A percentile compares a stretch with the other conserved stretches of the same genome.
Evolutionary conservation across 2,329 filamentous ascomycete genomes (phyloP).

Genomic region (Phyllosticta citribraziliensis): DNA sequence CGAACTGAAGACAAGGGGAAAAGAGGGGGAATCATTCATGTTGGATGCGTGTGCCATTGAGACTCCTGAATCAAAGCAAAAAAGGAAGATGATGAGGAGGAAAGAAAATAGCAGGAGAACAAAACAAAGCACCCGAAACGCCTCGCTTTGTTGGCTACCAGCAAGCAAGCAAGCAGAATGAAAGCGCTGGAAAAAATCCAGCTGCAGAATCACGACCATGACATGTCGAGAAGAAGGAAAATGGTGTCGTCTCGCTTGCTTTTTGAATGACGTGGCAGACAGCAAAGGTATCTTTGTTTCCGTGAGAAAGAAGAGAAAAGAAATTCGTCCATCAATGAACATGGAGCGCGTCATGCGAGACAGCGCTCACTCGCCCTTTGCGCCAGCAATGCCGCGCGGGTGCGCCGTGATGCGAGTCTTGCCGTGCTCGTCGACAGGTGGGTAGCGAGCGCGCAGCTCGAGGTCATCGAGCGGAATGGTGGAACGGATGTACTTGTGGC

Average conservation of each 20-base stretch:
- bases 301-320: not conserved
- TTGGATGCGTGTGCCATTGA: not conserved
- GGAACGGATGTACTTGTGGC: conserved; percentile 72
- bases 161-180: not conserved
- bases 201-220: not conserved
- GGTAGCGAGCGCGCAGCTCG: conserved; percentile 66
- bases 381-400: conserved; percentile 27
- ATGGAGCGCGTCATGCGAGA: not conserved
- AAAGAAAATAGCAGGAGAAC: not conserved
- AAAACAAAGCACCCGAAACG: not conserved
- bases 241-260: not conserved
- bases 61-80: not conserved
- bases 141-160: not conserved
- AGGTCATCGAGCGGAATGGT: conserved; percentile 73
- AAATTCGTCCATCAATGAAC: not conserved
- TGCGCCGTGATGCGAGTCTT: conserved; percentile 22
- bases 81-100: not conserved
- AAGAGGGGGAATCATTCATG: not conserved
- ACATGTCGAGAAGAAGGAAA: not conserved
- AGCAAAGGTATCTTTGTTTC: not conserved
- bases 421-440: conserved; percentile 41
- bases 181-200: not conserved
- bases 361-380: conserved; percentile 21
- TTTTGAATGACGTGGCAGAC: not conserved
- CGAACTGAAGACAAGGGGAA: not conserved